Conservation (phyloP, 208 protist genomes). For the Acanthamoeba castellanii region DNA sequence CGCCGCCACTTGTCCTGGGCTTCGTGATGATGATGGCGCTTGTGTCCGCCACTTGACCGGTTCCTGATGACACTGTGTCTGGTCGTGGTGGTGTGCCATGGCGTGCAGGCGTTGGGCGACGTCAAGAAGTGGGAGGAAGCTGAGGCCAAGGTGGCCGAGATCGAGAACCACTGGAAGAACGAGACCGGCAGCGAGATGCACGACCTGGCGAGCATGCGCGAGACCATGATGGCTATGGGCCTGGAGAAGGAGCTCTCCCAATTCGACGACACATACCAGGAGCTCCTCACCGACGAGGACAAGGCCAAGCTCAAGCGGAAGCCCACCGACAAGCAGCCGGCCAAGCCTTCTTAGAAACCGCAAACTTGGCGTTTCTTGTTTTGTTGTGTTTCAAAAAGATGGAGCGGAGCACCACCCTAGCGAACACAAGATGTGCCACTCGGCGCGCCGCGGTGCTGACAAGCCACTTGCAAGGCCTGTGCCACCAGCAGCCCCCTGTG, state of each 20-base stretch:
- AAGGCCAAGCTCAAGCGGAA: background rate
- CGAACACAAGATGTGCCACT: too few relatives aligned
- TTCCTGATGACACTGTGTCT: background rate
- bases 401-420: too few relatives aligned
- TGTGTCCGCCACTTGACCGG: background rate
- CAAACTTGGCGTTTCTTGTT: background rate
- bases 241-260: slow-evolving; percentile 44
- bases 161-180: background rate
- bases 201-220: background rate
- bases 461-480: too few relatives aligned
- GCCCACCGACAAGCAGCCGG: background rate
- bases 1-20: background rate
- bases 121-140: background rate
- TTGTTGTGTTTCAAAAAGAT: background rate
- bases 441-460: too few relatives aligned
- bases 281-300: background rate
- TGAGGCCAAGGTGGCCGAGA: background rate
- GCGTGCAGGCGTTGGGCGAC: background rate
- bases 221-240: slow-evolving; percentile 2
- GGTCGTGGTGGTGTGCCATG: too few relatives aligned
- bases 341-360: background rate
- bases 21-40: too few relatives aligned
- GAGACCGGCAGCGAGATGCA: background rate
- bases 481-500: too few relatives aligned
- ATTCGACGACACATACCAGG: background rate